These are phyloP conservation scores for Venturia aucupariae DNA, from an alignment of 2,329 filamentous ascomycete species.

Conservation along the genomic window DNA sequence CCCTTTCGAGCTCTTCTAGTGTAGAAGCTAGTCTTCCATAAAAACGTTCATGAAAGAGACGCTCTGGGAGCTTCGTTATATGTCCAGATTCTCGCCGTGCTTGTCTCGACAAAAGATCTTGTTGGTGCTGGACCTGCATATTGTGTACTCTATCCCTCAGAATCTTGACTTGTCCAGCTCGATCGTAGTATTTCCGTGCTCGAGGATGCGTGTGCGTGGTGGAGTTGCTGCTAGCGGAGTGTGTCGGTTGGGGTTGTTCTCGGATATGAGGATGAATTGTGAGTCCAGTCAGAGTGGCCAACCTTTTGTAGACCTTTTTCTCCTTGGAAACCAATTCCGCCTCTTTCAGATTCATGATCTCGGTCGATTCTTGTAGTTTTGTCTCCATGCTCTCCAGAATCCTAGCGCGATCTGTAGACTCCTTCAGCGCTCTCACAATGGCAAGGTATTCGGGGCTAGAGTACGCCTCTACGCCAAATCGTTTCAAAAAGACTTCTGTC, in stretches of 20 bases:
- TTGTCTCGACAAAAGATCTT: neutral
- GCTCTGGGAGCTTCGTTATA: neutral
- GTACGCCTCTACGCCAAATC: neutral
- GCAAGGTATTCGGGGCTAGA: neutral
- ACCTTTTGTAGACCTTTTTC: neutral
- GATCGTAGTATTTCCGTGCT: neutral
- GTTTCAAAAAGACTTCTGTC: neutral
- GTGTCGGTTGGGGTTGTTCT: neutral
- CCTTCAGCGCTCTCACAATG: neutral
- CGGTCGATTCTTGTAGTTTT: neutral
- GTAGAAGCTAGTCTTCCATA: neutral
- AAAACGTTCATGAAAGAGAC: neutral
- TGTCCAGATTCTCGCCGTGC: neutral
- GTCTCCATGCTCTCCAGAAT: neutral
- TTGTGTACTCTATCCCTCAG: neutral
- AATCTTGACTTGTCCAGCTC: neutral
- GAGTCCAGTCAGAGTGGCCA: neutral
- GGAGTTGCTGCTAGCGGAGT: neutral
- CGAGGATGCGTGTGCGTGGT: neutral
- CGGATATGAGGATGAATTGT: neutral
- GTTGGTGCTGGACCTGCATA: neutral
- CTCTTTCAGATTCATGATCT: neutral
- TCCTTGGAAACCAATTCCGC: neutral
- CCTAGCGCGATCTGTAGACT: neutral
- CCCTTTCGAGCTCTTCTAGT: neutral